Conservation (phyloP, 2,329 filamentous ascomycete species). For the Stachybotrys chlorohalonatus region DNA sequence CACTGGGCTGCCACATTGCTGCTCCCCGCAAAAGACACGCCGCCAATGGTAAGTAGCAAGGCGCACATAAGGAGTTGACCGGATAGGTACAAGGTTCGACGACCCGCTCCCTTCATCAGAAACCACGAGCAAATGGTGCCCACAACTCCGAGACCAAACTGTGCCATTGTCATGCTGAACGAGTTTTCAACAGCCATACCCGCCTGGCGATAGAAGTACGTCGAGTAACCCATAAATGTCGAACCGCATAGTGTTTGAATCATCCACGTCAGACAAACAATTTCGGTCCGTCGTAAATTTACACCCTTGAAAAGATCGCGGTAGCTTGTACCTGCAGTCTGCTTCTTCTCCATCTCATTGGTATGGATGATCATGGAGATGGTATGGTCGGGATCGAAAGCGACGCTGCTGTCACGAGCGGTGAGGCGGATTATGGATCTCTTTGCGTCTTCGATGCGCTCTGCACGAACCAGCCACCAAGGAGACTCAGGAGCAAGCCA, state of each 20-base stretch:
- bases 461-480: slow-evolving; percentile 38
- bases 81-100: slow-evolving; percentile 32
- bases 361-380: slow-evolving; percentile 44
- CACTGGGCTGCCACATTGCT: slow-evolving; percentile 36
- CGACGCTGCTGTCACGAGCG: slow-evolving; percentile 19
- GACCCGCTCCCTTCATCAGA: slow-evolving; percentile 32
- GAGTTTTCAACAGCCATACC: slow-evolving; percentile 28
- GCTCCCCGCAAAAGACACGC: slow-evolving; percentile 45
- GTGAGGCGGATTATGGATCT: slow-evolving; percentile 29
- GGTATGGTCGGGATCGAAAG: slow-evolving; percentile 30
- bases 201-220: slow-evolving; percentile 36
- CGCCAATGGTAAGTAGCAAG: slow-evolving; percentile 32
- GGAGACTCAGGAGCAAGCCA: slow-evolving; percentile 39
- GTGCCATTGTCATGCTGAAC: slow-evolving; percentile 30
- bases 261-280: slow-evolving; percentile 34
- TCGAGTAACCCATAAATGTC: slow-evolving; percentile 49
- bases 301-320: slow-evolving; percentile 36
- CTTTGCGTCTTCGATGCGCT: slow-evolving; percentile 28
- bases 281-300: slow-evolving; percentile 36
- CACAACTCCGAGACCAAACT: slow-evolving; percentile 32
- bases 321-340: slow-evolving; percentile 31
- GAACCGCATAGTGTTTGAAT: slow-evolving; percentile 30
- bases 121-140: slow-evolving; percentile 38
- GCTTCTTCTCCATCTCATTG: slow-evolving; percentile 35
- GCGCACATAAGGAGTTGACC: slow-evolving; percentile 39